Conservation (phyloP, 192 early-diverging fungal species). For the Backusella mclennaniae region DNA sequence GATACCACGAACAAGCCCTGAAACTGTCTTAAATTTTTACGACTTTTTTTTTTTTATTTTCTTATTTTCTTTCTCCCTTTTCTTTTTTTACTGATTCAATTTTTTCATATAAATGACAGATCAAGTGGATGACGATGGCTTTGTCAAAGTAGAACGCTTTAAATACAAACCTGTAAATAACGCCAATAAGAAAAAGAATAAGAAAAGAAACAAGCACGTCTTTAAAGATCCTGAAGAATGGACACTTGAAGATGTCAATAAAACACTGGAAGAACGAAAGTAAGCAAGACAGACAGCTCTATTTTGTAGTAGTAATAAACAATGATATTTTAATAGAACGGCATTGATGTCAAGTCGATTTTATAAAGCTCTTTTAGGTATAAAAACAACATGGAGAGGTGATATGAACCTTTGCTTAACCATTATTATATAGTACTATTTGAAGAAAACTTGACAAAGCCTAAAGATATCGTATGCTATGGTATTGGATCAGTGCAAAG, state of each 20-base stretch:
- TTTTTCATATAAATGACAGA: neutral
- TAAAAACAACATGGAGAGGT: neutral
- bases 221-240: constrained; percentile 24
- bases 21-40: too few relatives aligned
- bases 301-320: neutral
- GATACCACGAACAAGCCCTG: too few relatives aligned
- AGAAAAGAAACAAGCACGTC: constrained; percentile 14
- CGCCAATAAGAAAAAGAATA: constrained; percentile 9
- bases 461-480: constrained; percentile 37
- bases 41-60: too few relatives aligned
- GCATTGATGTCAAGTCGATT: constrained; percentile 16
- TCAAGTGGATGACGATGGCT: constrained; percentile 12
- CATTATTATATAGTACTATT: constrained; percentile 7
- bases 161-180: constrained; percentile 20
- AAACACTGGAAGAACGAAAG: constrained; percentile 18
- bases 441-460: constrained; percentile 11
- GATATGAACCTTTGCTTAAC: neutral
- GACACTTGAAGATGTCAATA: constrained; percentile 21
- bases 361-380: constrained; percentile 16
- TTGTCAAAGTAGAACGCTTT: constrained; percentile 21
- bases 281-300: neutral
- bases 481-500: constrained; percentile 39
- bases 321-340: neutral
- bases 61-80: too few relatives aligned
- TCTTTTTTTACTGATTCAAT: too few relatives aligned